Evolutionary conservation across 257 asterid species (phyloP).

Genomic region (Solanum appendiculatum): DNA sequence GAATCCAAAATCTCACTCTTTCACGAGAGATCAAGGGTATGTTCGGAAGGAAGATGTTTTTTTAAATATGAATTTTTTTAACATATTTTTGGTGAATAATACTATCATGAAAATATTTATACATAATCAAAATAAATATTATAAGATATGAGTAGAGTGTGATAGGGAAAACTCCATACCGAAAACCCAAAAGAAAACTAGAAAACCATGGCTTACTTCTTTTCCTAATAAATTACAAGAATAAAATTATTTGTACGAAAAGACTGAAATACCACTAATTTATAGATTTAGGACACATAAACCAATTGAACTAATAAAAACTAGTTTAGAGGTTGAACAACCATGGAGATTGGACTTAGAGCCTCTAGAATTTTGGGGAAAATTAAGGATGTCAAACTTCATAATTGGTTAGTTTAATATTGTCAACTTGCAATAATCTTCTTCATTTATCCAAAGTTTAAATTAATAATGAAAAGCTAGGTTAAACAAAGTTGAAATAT

Average conservation of each 20-base stretch:
- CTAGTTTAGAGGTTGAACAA: background rate
- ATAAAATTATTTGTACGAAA: background rate
- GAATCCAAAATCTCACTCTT: background rate
- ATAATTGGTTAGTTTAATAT: background rate
- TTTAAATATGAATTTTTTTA: background rate
- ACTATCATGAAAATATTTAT: no score
- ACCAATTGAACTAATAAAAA: background rate
- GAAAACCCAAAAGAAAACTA: background rate
- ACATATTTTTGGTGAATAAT: no score
- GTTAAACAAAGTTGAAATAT: background rate
- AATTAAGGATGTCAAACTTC: background rate
- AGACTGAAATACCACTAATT: background rate
- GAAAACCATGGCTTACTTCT: background rate
- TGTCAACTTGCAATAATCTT: background rate
- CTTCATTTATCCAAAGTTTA: background rate
- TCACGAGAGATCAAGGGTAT: background rate
- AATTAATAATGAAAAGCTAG: background rate
- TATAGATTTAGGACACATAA: background rate
- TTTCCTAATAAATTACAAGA: background rate
- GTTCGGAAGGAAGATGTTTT: background rate
- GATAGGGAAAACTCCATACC: fast-evolving
- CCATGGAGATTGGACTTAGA: background rate
- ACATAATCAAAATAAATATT: no score
- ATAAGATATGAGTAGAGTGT: no score
- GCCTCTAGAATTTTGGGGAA: background rate